Evolutionary conservation across 805 yeast species (phyloP).

Genomic region (Candida michaelii): DNA sequence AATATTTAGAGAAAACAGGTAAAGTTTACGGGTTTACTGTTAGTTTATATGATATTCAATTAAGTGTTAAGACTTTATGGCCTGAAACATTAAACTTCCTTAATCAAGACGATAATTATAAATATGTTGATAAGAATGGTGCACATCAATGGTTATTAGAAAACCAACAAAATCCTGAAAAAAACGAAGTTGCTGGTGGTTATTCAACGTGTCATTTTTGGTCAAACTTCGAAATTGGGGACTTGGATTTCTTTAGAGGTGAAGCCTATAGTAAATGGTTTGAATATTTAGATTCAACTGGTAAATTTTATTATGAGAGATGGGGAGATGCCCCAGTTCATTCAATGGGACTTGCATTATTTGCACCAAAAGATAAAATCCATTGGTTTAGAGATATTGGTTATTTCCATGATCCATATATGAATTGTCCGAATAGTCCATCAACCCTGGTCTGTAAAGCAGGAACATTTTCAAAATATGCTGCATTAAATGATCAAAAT

Average conservation of each 20-base stretch:
- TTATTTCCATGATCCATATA: slow-evolving; percentile 71
- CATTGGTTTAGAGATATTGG: slow-evolving; percentile 92
- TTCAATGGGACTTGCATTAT: slow-evolving; percentile 68
- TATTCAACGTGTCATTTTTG: slow-evolving; percentile 83
- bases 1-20: slow-evolving; percentile 63
- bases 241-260: slow-evolving; percentile 74
- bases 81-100: slow-evolving; percentile 64
- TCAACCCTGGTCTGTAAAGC: slow-evolving; percentile 47
- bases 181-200: slow-evolving; percentile 41
- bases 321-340: slow-evolving; percentile 97
- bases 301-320: slow-evolving; percentile 85
- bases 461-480: slow-evolving; percentile 56
- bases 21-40: slow-evolving; percentile 76
- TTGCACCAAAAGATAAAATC: slow-evolving; percentile 64
- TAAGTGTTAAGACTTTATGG: slow-evolving; percentile 64
- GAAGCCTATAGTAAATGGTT: slow-evolving; percentile 69
- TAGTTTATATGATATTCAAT: slow-evolving; percentile 67
- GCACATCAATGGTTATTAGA: slow-evolving; percentile 55
- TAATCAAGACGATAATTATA: slow-evolving; percentile 53
- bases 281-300: slow-evolving; percentile 60
- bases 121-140: slow-evolving; percentile 48
- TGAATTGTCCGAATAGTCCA: slow-evolving; percentile 65
- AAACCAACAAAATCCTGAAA: slow-evolving; percentile 50
- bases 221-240: slow-evolving; percentile 86
- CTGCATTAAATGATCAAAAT: slow-evolving; percentile 60